phyloP scores from a whole-genome alignment of 805 yeast genomes.

The Dipodascus geniculatus region DNA sequence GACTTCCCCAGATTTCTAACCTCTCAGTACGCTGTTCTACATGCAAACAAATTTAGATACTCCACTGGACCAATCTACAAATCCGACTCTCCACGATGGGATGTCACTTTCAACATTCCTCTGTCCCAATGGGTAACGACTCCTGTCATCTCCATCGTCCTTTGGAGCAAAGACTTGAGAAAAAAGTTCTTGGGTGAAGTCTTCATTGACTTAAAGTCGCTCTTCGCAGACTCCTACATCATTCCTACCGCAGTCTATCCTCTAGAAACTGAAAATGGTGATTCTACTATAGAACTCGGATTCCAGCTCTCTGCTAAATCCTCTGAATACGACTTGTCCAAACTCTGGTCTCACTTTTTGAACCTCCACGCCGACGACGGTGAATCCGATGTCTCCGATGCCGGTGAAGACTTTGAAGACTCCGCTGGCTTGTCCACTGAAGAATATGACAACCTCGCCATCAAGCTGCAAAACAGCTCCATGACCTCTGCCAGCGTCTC shows the following conservation, averaged over 20 bases:
- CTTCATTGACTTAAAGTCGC: conserved; percentile 4
- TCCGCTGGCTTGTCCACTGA: background rate
- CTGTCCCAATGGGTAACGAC: conserved; percentile 11
- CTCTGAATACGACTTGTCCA: background rate
- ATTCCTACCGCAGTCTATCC: background rate
- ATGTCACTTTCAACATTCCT: conserved; percentile 50
- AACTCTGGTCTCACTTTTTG: background rate
- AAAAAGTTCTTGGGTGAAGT: conserved; percentile 16
- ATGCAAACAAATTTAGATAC: conserved; percentile 19
- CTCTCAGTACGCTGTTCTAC: conserved; percentile 16
- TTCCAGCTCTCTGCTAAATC: background rate
- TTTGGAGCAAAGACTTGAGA: conserved; percentile 22
- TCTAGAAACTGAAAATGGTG: background rate
- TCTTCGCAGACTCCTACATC: conserved; percentile 3
- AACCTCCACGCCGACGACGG: background rate
- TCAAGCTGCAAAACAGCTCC: background rate
- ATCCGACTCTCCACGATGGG: conserved; percentile 66
- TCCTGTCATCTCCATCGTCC: conserved; percentile 12
- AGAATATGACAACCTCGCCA: background rate
- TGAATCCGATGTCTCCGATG: background rate
- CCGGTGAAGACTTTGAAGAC: conserved; percentile 3
- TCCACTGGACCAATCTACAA: conserved; percentile 48
- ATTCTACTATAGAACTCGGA: background rate
- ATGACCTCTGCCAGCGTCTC: background rate
- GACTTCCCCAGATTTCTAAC: too few relatives aligned